Evolutionary conservation across 331 rosid species (phyloP), one percentile per base, ranked within the genome.

Genomic region (Pyracantha coccinea): DNA sequence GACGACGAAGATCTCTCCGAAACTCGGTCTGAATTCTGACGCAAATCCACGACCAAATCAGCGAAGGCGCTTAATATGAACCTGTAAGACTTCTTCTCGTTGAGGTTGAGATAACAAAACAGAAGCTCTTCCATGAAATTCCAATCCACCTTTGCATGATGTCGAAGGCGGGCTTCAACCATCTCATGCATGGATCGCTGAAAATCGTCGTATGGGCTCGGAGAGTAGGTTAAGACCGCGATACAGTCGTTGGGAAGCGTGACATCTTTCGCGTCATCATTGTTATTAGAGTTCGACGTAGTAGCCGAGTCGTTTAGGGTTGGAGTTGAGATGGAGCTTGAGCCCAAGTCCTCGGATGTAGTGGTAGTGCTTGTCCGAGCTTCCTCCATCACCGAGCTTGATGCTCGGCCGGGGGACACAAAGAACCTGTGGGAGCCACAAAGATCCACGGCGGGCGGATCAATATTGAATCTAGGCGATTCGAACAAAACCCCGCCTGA

Each of bases 71-170:
- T 79, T 0, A 93, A 77, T 38, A 93, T 85, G 68, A 82, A 90
- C 78, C 78, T 87, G 74, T 85, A 77, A 3, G 85, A 84, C 33
- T 83, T 88, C 69, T 91, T 91, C 21, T 93, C 88, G 64, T 93
- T 93, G 8, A 89, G 31, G 53, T 85, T 91, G 0, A 93, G 75
- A 59, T 87, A 84, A 63, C 81, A 75, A 64, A 88, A 86, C 74
- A 93, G 73, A 70, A 93, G 87, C 78, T 93, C 95, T 31, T 87
- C 88, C 97, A 91, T 80, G 84, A 91, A 93, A 41, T 83, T 86
- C 97, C 98, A 93, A 63, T 93, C 96, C 7, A 93, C 88, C 15
- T 20, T 71, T 61, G 79, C 86, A 4, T 79, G 29, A 10, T 80
- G 79, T n/a, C 66, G 82, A 50, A 76, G 3, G 6, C 88, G 85